Base-by-base conservation (phyloP, 768 basidiomycete genomes). In the Panellus pusillus region DNA sequence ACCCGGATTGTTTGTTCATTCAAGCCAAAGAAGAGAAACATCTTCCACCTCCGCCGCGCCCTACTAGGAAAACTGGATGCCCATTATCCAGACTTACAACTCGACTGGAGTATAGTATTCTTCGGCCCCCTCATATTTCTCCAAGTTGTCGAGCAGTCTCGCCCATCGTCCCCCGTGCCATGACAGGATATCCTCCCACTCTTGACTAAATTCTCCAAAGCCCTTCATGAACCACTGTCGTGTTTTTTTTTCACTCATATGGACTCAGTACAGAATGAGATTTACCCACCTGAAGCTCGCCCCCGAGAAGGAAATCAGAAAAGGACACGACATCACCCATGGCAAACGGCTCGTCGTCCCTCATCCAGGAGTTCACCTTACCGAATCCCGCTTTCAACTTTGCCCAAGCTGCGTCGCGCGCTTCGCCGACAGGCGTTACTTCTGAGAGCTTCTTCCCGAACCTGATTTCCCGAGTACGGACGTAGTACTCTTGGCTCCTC, bases 81-180 rank as follows among this genome's bases (percentile, higher is more conserved):
- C 24, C 24, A 24, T 24, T 24, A 24, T 35, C 11, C 32, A 35
- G 32, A 11, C 3, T 35, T 14, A 35, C 8, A 35, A 35, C 7
- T 35, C 32, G 32, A 3, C 32, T 14, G 32, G 32, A 11, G 9
- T 9, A 35, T 24, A 48, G n/a, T 47, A 3, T 15, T 18, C 44
- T 50, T 57, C 55, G 38, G 11, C 15, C 4, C 58, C 59, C 24
- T 69, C 67, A 42, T 72, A 76, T 44, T 66, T 62, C 40, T 69
- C 60, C 37, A 77, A 58, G n/a, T 56, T 54, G 15, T 63, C 59
- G 40, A 72, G 29, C 38, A 73, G 62, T 19, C 59, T 64, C 9
- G 57, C 69, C 77, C 78, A 78, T 39, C 67, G 58, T 13, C 76
- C 76, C 7, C 58, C 63, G 43, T 79, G 64, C 73, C 73, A 77